Evolutionary conservation across 202 grass and related monocot genomes (phyloP), one percentile per base, ranked within the genome.

Genomic region (Tripidium arundinaceum): DNA sequence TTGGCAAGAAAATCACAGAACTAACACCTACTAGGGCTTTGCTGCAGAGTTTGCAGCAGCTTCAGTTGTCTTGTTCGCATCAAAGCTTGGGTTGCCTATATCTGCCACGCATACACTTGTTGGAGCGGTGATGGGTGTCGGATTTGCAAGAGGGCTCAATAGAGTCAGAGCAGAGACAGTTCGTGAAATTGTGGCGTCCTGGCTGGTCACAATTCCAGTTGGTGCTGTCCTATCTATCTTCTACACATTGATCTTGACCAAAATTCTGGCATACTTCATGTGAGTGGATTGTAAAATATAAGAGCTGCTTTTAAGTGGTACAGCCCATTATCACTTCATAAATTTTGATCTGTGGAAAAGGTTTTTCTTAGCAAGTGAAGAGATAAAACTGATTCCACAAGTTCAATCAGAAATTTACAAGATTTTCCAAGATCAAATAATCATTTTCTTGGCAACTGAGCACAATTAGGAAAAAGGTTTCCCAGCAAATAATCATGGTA

Each of bases 11-110:
- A 86, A 99, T 93, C 71, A 96, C 96, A 0, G 92, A 99, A 68
- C 62, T 99, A 50, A 99, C 92, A 11, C 96, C 96, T 14, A 31
- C 29, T 31, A 31, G 74, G 96, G 92, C 1, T 96, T 99, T 13
- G 90, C 92, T 1, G 96, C 96, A 43, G 96, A 99, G 65, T 93
- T 99, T 79, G 96, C 96, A 1, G 96, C 96, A n/a, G 96, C 96
- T 70, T 96, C 96, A 39, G 92, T 99, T 69, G 96, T 96, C 6
- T 78, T 99, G 19, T 86, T 99, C 72, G 96, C 96, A 64, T 93
- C 96, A 14, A 99, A 99, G 66, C 90, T 99, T 70, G 96, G 90
- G 10, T 84, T 95, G 61, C 96, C 86, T 31, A 90, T 99, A 74
- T 95, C 96, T 24, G 96, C 96, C 18, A 96, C 92, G n/a, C 96